Base-by-base conservation (phyloP, 1,139 yeast species). In the Diutina catenulata region DNA sequence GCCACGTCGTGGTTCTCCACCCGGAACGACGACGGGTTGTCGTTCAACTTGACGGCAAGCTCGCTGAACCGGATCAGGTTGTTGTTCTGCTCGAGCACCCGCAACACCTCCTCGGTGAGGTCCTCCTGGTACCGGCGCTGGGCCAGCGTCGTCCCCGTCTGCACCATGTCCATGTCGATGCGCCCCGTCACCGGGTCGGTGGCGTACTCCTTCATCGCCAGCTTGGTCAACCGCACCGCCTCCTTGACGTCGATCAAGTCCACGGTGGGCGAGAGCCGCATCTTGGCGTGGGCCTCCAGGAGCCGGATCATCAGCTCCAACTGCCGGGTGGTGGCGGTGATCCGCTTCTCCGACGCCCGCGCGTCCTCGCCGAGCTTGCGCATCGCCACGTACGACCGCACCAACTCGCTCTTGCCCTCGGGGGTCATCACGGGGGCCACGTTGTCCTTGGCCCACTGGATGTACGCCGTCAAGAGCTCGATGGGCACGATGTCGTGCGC, bases 291-390 rank as follows among this genome's bases (percentile, higher is more conserved):
- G 0, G 98, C 98, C 59, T 91, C 98, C 0, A 94, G 62, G 37
- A 91, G 66, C 53, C 99, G 77, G 49, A 88, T 87, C 95, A 91
- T 86, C 43, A 94, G 81, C 59, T 91, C 98, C 43, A 91, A 66
- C 56, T 93, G 98, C 60, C 99, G 75, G 1, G 99, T 91, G 1
- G 99, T 91, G 4, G 99, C 99, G 1, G 99, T 91, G 47, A 91
- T 84, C 50, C 99, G 70, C 60, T 81, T 82, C 48, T 91, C 97
- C 5, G 87, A 69, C 1, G 88, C 67, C 44, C 95, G 69, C 10
- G 82, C 74, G 53, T 88, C 97, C 53, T 91, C 97, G 38, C 98
- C 98, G 47, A 87, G 62, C 53, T 81, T 82, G 50, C 99, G 72
- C 95, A 91, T 88, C 27, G 77, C 93, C 33, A 91, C 97, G 54